phyloP scores from a whole-genome alignment of 2,329 filamentous ascomycete species.

The Dothistroma septosporum region DNA sequence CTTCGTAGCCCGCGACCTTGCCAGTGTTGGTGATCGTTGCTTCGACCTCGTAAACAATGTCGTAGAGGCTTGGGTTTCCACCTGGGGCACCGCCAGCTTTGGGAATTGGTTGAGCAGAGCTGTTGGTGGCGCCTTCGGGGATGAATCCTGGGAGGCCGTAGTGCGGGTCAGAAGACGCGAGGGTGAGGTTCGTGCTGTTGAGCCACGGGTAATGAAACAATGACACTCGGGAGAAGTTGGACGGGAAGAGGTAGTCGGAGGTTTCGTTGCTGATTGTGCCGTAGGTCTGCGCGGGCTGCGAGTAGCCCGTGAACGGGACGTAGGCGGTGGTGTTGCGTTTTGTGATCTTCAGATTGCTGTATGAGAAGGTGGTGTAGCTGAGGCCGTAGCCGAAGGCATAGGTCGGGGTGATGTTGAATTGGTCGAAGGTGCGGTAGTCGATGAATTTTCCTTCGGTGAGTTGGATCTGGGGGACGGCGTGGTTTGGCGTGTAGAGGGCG shows the following conservation, averaged over 20 bases:
- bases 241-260: slow-evolving; percentile 54
- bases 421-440: slow-evolving; percentile 60
- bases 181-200: slow-evolving; percentile 55
- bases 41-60: slow-evolving; percentile 62
- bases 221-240: slow-evolving; percentile 48
- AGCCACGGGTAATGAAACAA: slow-evolving; percentile 66
- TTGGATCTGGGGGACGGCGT: slow-evolving; percentile 36
- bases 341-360: slow-evolving; percentile 55
- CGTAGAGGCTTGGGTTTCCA: slow-evolving; percentile 61
- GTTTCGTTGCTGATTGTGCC: slow-evolving; percentile 60
- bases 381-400: slow-evolving; percentile 52
- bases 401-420: slow-evolving; percentile 37
- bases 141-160: slow-evolving; percentile 61
- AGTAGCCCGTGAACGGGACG: slow-evolving; percentile 56
- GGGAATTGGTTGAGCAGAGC: slow-evolving; percentile 52
- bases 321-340: slow-evolving; percentile 47
- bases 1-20: slow-evolving; percentile 47
- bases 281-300: slow-evolving; percentile 58
- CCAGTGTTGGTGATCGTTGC: slow-evolving; percentile 60
- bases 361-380: slow-evolving; percentile 73
- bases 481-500: slow-evolving; percentile 39
- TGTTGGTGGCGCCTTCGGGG: slow-evolving; percentile 55
- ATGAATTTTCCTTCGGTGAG: slow-evolving; percentile 64
- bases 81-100: slow-evolving; percentile 61
- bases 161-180: slow-evolving; percentile 53